Base-by-base conservation (phyloP, 345 rosid genomes). In the Lepidium aucheri region DNA sequence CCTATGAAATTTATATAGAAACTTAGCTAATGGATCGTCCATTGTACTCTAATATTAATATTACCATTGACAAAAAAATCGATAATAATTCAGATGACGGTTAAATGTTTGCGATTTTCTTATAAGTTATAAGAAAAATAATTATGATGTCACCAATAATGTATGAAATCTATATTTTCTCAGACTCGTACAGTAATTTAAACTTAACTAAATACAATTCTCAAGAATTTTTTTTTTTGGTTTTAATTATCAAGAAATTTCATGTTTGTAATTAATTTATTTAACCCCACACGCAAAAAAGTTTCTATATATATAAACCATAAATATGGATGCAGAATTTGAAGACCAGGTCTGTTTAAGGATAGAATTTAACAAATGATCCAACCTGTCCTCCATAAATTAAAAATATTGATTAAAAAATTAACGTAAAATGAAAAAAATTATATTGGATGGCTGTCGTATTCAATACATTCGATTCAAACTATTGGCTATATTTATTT, bases 381-480 rank as follows among this genome's bases (percentile, higher is more conserved):
- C 73, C 77, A 67, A 67, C 64, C 77, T 74, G 77, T 67, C 77
- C 77, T 60, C 64, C 68, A 74, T 67, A 49, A 58, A 28, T 50
- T 9, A 15, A 58, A 7, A 56, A 8, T 45, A 12, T 14, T 64
- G 65, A 60, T 15, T 60, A 63, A 8, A 36, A 12, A 4, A 52
- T 52, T 7, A 73, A 42, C 39, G 12, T 50, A 36, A 8, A 24
- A 51, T 39, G 3, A 53, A 26, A 26, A 36, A 6, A 36, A 47
- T 8, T 12, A 26, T n/a, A 4, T 8, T 24, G 42, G 67, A 38
- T 72, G 67, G 74, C 59, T 76, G 85, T 83, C 81, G 16, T 70
- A 67, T 66, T 81, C 82, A 49, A 61, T 61, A 63, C 64, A 68
- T 77, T 74, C 9, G 24, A 71, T 74, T 84, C 78, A 75, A 80